A percentile compares a stretch with the other conserved stretches of the same genome.
phyloP scores from a whole-genome alignment of 2,329 filamentous ascomycete species.

The Colletotrichum higginsianum region DNA sequence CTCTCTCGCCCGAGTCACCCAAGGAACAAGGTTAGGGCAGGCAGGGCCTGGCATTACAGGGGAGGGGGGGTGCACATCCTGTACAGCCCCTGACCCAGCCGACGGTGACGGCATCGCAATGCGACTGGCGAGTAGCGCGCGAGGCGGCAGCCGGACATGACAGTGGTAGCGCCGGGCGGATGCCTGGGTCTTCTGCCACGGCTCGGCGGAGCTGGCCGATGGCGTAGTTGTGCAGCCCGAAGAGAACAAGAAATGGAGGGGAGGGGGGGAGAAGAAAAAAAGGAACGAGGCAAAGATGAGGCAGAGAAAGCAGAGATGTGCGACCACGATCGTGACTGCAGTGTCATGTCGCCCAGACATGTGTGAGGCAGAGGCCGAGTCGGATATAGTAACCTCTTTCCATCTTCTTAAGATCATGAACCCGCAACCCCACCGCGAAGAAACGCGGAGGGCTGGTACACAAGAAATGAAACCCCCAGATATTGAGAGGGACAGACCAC shows the following conservation, averaged over 20 bases:
- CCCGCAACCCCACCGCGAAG: neutral
- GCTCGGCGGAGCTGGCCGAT: constrained; percentile 30
- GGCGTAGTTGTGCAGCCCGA: constrained; percentile 30
- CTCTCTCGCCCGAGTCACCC: neutral
- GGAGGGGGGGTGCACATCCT: constrained; percentile 6
- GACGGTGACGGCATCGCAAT: constrained; percentile 39
- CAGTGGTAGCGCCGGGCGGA: constrained; percentile 18
- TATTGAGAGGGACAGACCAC: constrained; percentile 17
- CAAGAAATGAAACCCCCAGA: constrained; percentile 3
- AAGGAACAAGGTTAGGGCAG: neutral
- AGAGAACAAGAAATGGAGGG: neutral
- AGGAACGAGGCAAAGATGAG: too few species aligned
- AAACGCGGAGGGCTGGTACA: constrained; percentile 14
- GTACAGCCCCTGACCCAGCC: neutral
- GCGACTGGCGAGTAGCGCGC: constrained; percentile 26
- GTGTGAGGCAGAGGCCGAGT: neutral
- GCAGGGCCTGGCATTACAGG: neutral
- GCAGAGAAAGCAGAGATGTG: neutral
- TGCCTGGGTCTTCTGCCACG: constrained; percentile 12
- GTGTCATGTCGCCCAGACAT: neutral
- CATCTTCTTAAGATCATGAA: neutral
- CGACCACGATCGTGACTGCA: too few species aligned
- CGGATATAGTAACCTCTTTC: neutral
- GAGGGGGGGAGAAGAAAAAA: neutral
- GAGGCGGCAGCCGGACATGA: constrained; percentile 23